Conservation (phyloP, 164 flowering plant species). For the Piper longum region DNA sequence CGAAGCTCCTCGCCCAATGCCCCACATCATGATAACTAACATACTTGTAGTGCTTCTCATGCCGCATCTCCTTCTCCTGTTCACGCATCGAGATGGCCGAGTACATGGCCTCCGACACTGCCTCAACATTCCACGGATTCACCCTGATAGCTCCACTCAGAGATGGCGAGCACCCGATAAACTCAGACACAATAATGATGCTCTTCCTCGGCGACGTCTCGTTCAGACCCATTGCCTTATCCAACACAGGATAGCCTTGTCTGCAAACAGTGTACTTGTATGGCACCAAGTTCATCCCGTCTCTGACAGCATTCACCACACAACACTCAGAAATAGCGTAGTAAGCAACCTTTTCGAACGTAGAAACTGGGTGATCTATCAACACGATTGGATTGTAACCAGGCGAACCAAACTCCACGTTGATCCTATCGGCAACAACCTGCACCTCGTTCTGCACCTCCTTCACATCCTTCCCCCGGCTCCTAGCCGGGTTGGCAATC, state of each 20-base stretch:
- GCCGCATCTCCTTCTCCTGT: conserved; percentile 9
- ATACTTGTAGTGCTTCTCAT: conserved; percentile 13
- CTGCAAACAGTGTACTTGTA: conserved; percentile 11
- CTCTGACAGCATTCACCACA: conserved; percentile 13
- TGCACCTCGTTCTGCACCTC: conserved; percentile 22
- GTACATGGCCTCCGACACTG: conserved; percentile 11
- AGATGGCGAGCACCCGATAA: conserved; percentile 14
- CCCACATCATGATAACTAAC: conserved; percentile 11
- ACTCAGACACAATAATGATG: conserved; percentile 10
- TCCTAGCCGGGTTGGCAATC: conserved; percentile 42
- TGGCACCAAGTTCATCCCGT: conserved; percentile 12
- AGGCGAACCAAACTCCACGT: conserved; percentile 16
- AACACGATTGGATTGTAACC: conserved; percentile 35
- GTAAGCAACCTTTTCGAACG: conserved; percentile 31
- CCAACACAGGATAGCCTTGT: conserved; percentile 5
- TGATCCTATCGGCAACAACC: conserved; percentile 3
- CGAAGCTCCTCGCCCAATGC: conserved; percentile 10
- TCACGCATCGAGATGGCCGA: conserved; percentile 9
- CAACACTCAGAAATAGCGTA: conserved; percentile 20
- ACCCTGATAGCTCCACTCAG: conserved; percentile 13
- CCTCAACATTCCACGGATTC: conserved; percentile 14
- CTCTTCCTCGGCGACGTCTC: conserved; percentile 4
- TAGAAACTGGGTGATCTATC: conserved; percentile 19
- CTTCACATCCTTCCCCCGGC: conserved; percentile 30
- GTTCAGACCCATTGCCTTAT: conserved; percentile 1